Percentiles rank a stretch among this genome's conserved stretches.
These are phyloP conservation scores for Melampsora larici-populina DNA, from an alignment of 1,284 basidiomycete species.

Conservation along the genomic window DNA sequence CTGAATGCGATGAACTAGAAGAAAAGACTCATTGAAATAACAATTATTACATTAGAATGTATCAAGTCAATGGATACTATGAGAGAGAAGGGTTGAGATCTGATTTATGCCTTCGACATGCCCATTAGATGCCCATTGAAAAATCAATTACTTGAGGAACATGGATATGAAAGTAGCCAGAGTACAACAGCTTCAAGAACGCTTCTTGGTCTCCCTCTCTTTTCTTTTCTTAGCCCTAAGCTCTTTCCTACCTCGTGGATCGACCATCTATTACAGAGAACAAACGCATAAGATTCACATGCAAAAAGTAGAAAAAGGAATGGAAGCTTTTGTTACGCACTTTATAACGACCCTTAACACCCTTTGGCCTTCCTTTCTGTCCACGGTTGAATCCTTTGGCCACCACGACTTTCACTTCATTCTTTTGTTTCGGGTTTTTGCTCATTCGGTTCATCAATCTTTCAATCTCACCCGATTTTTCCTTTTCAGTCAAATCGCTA, in stretches of 20 bases:
- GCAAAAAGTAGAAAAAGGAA: slow-evolving; percentile 55
- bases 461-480: slow-evolving; percentile 89
- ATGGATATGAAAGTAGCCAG: too few species aligned
- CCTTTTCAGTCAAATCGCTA: slow-evolving; percentile 83
- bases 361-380: slow-evolving; percentile 87
- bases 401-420: slow-evolving; percentile 82
- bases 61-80: too few species aligned
- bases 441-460: slow-evolving; percentile 75
- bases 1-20: too few species aligned
- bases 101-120: too few species aligned
- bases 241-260: slow-evolving; percentile 55
- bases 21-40: too few species aligned
- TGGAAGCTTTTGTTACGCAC: slow-evolving; percentile 26
- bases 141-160: too few species aligned
- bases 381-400: slow-evolving; percentile 87
- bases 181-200: slow-evolving; percentile 10
- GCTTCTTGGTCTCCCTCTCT: slow-evolving; percentile 48
- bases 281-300: background rate
- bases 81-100: too few species aligned
- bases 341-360: slow-evolving; percentile 70
- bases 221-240: slow-evolving; percentile 50
- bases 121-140: too few species aligned
- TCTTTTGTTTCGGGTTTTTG: slow-evolving; percentile 62
- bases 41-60: too few species aligned
- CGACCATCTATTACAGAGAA: slow-evolving; percentile 68